Evolutionary conservation across 2,329 filamentous ascomycete species (phyloP), one percentile per base, ranked within the genome.

Genomic region (Trichoderma sp.): DNA sequence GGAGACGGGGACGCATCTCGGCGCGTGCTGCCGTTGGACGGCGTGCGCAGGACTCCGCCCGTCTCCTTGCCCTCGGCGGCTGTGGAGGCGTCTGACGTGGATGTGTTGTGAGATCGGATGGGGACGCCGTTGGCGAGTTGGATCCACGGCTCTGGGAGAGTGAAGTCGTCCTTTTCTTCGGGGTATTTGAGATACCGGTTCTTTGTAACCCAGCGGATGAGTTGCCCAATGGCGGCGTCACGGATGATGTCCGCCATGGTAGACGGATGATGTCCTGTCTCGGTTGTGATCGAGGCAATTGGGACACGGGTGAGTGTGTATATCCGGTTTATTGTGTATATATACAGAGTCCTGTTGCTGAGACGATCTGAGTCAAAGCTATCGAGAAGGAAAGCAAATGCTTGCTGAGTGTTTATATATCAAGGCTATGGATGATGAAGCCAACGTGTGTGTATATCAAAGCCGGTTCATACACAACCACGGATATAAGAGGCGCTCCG

Each of bases 211-310:
- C 80, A 85, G 71, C 87, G 82, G 70, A 89, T 81, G 58, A 88
- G 71, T 71, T 89, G 86, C 71, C 87, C 87, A 70, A 88, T 72
- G 32, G 87, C 82, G 68, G 87, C 82, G 67, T 89, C 87, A 74
- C 86, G 80, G 67, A 89, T 73, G 25, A 76, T 50, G 61, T 77
- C 77, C 63, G 73, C 73, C 74, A 79, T 74, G 63, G 48, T 37
- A n/a, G 15, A 34, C 17, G 17, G 29, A 15, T 42, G 8, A 10
- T 27, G 9, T 27, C 19, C 27, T 58, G 50, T 17, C 64, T 54
- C 25, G 19, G 34, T 25, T 6, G 42, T 58, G 34, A 5, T 45
- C n/a, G 9, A 50, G 32, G 12, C 19, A 10, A 35, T 17, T 22
- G 1, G 59, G 52, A 12, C 29, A 50, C n/a, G 17, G 22, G 19